Percentiles rank a stretch among this genome's conserved stretches.
These are phyloP conservation scores for Cercospora sojina DNA, from an alignment of 2,329 filamentous ascomycete species.

Conservation along the genomic window DNA sequence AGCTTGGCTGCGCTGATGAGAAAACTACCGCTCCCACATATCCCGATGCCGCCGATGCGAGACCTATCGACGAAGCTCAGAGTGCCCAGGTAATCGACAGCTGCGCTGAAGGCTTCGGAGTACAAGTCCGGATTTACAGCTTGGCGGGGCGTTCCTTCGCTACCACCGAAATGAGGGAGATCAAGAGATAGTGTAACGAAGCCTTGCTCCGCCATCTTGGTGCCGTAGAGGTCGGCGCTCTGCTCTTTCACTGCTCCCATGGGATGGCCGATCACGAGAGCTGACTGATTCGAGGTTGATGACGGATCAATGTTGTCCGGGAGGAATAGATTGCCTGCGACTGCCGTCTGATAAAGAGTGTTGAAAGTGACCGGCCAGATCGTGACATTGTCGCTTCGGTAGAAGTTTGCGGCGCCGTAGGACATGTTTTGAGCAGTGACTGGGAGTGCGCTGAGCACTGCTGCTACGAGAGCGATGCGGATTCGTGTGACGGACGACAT, in stretches of 20 bases:
- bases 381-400: slow-evolving; percentile 13
- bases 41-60: slow-evolving; percentile 16
- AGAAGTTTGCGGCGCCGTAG: slow-evolving; percentile 14
- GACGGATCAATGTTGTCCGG: slow-evolving; percentile 5
- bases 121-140: slow-evolving; percentile 10
- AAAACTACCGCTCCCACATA: slow-evolving; percentile 15
- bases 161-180: slow-evolving; percentile 13
- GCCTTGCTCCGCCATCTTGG: slow-evolving; percentile 19
- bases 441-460: not conserved
- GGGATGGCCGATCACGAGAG: slow-evolving; percentile 14
- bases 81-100: slow-evolving; percentile 11
- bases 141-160: slow-evolving; percentile 8
- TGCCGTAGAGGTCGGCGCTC: slow-evolving; percentile 14
- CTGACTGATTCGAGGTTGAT: not conserved
- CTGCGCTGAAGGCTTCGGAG: slow-evolving; percentile 15
- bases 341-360: slow-evolving; percentile 5
- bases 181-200: slow-evolving; percentile 18
- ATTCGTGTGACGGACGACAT: no score
- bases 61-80: slow-evolving; percentile 1
- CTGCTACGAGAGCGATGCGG: not conserved
- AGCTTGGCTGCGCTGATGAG: slow-evolving; percentile 16
- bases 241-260: slow-evolving; percentile 18
- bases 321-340: slow-evolving; percentile 13
- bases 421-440: slow-evolving; percentile 12
- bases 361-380: slow-evolving; percentile 13